Percentiles rank a stretch among this genome's conserved stretches.
Evolutionary conservation across 768 basidiomycete genomes (phyloP).

Genomic region (Dendrothele bispora): DNA sequence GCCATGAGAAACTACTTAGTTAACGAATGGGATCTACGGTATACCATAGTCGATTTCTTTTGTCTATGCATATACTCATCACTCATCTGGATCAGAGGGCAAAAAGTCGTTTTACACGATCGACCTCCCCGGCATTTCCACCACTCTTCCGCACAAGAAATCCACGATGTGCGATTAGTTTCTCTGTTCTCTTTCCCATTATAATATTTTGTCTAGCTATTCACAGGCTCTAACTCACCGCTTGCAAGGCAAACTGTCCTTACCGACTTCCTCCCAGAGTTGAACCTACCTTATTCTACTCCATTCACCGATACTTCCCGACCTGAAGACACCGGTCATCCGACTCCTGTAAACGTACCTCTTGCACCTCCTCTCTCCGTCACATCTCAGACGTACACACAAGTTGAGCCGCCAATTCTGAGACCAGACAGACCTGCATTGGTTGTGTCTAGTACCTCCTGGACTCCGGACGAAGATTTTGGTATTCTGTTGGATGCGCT

Average conservation of each 20-base stretch:
- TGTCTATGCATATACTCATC: not conserved
- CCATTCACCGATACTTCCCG: slow-evolving; percentile 54
- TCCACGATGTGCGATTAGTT: slow-evolving; percentile 64
- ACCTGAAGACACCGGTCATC: slow-evolving; percentile 12
- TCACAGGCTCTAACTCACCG: slow-evolving; percentile 39
- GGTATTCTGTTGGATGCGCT: slow-evolving; percentile 78
- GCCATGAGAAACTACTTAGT: slow-evolving; percentile 79
- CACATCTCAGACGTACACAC: slow-evolving; percentile 29
- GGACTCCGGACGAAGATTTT: slow-evolving; percentile 98
- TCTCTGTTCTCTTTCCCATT: not conserved
- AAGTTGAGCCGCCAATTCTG: slow-evolving; percentile 42
- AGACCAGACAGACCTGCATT: slow-evolving; percentile 81
- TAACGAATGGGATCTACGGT: slow-evolving; percentile 78
- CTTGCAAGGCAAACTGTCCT: slow-evolving; percentile 17
- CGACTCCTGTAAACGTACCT: slow-evolving; percentile 9
- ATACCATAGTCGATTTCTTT: slow-evolving; percentile 26
- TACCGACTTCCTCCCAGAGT: slow-evolving; percentile 50
- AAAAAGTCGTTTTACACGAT: slow-evolving; percentile 81
- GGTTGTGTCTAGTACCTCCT: slow-evolving; percentile 89
- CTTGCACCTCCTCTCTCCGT: slow-evolving; percentile 23
- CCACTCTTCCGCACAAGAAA: slow-evolving; percentile 63
- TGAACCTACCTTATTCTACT: slow-evolving; percentile 55
- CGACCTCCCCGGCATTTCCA: slow-evolving; percentile 88
- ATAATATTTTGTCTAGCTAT: slow-evolving; percentile 45
- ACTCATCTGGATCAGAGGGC: slow-evolving; percentile 54